phyloP scores from a whole-genome alignment of 257 asterid species.

The Linderniella brevidens region DNA sequence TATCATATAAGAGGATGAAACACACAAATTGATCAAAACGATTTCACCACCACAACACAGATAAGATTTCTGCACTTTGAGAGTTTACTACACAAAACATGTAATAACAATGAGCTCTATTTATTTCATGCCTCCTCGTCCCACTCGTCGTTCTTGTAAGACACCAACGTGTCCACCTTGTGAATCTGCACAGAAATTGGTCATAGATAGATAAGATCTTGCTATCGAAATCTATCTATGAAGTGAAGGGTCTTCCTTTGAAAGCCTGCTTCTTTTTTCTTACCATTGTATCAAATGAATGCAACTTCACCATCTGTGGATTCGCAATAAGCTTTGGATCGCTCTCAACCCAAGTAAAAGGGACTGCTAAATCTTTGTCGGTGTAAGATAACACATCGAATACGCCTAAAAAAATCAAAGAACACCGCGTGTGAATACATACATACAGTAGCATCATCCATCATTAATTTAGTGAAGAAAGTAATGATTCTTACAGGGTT shows the following conservation, averaged over 20 bases:
- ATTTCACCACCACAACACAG: too few relatives aligned
- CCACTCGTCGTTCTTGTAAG: conserved; percentile 85
- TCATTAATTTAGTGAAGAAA: not conserved
- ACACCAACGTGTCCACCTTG: conserved; percentile 84
- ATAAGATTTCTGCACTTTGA: too few relatives aligned
- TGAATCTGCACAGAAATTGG: conserved; percentile 50
- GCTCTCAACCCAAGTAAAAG: conserved; percentile 91
- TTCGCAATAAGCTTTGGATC: conserved; percentile 84
- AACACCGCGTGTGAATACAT: not conserved
- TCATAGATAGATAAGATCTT: not conserved
- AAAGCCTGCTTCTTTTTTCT: not conserved
- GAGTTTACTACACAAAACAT: too few relatives aligned
- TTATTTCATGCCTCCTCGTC: conserved; percentile 37
- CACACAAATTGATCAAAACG: too few relatives aligned
- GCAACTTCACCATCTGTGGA: conserved; percentile 95
- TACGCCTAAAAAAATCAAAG: conserved; percentile 28
- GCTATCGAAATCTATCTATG: not conserved
- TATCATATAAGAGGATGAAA: too few relatives aligned
- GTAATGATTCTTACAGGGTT: conserved; percentile 42
- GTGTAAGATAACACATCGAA: conserved; percentile 87
- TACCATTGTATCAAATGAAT: conserved; percentile 91
- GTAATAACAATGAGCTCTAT: too few relatives aligned
- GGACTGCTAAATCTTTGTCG: conserved; percentile 62
- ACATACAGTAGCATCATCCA: not conserved
- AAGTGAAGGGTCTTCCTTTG: not conserved